These are phyloP conservation scores for Pichia manshurica DNA, from an alignment of 805 yeast genomes.

Conservation along the genomic window DNA sequence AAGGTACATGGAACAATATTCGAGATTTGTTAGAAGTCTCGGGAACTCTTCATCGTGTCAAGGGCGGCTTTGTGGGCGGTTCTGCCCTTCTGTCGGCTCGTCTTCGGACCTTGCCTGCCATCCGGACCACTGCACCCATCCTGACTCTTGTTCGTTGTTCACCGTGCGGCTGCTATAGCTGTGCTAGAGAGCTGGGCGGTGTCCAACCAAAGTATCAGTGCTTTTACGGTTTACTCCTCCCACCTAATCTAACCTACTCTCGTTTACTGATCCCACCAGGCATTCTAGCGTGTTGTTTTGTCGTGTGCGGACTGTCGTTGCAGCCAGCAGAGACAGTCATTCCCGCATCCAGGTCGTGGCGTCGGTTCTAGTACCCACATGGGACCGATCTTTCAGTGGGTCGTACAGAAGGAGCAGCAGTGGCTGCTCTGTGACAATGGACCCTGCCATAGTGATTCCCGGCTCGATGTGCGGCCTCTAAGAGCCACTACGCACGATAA, in stretches of 20 bases:
- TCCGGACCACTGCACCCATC: slow-evolving; percentile 9
- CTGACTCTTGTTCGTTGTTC: slow-evolving; percentile 5
- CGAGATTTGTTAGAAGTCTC: not conserved
- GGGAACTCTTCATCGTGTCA: slow-evolving; percentile 9
- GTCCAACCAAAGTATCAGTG: slow-evolving; percentile 6
- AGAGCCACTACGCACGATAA: no score
- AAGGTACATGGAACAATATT: slow-evolving; percentile 11
- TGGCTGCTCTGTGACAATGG: not conserved
- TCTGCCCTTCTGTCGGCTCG: no score
- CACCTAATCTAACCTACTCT: slow-evolving; percentile 4
- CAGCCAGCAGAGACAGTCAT: no score
- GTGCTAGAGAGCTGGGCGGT: no score
- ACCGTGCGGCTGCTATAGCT: not conserved
- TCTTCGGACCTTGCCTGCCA: not conserved
- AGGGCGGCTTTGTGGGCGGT: slow-evolving; percentile 1
- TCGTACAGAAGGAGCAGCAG: slow-evolving; percentile 6
- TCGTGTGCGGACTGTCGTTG: no score
- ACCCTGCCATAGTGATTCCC: slow-evolving; percentile 11
- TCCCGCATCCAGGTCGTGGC: slow-evolving; percentile 7
- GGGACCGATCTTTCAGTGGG: not conserved
- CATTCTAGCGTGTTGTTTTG: no score
- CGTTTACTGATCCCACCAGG: not conserved
- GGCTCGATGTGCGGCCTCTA: slow-evolving; percentile 6
- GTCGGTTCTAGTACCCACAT: not conserved
- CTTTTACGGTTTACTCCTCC: slow-evolving; percentile 5